phyloP scores from a whole-genome alignment of 176 grass and related monocot species.

The Thinopyrum elongatum region DNA sequence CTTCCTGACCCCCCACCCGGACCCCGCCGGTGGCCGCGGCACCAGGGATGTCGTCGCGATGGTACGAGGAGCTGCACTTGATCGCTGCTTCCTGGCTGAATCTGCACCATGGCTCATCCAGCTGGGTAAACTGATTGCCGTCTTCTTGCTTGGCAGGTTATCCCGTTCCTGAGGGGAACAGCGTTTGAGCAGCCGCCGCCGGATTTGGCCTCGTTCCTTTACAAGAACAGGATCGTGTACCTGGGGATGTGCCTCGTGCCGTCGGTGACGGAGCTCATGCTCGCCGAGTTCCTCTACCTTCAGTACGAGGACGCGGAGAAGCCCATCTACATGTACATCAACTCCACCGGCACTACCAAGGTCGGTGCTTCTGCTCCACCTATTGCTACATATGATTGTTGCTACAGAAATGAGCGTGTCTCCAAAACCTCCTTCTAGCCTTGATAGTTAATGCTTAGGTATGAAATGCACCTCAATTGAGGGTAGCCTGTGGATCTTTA shows the following conservation, averaged over 20 bases:
- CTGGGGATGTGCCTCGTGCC: constrained; percentile 81
- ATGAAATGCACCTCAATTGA: background rate
- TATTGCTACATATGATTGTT: background rate
- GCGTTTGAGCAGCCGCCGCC: constrained; percentile 63
- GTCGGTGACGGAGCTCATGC: constrained; percentile 71
- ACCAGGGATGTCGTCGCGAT: constrained; percentile 39
- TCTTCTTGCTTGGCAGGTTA: constrained; percentile 41
- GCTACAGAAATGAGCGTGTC: background rate
- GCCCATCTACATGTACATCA: constrained; percentile 92
- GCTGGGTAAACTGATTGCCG: background rate
- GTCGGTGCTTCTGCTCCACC: constrained; percentile 17
- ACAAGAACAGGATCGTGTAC: constrained; percentile 93
- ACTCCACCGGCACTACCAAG: constrained; percentile 91
- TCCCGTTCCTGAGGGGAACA: constrained; percentile 72
- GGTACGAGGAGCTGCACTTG: constrained; percentile 9
- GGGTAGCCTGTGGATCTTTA: background rate
- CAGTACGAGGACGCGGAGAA: constrained; percentile 73
- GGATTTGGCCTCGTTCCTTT: constrained; percentile 75
- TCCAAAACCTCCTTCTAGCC: background rate
- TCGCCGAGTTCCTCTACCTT: constrained; percentile 84
- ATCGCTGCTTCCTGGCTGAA: background rate
- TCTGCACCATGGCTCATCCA: background rate
- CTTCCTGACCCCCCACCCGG: constrained; percentile 40
- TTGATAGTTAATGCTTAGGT: background rate
- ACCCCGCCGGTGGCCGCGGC: constrained; percentile 16